Percentiles rank a stretch among this genome's conserved stretches.
phyloP scores from a whole-genome alignment of 345 rosid species.

The Pistacia vera region DNA sequence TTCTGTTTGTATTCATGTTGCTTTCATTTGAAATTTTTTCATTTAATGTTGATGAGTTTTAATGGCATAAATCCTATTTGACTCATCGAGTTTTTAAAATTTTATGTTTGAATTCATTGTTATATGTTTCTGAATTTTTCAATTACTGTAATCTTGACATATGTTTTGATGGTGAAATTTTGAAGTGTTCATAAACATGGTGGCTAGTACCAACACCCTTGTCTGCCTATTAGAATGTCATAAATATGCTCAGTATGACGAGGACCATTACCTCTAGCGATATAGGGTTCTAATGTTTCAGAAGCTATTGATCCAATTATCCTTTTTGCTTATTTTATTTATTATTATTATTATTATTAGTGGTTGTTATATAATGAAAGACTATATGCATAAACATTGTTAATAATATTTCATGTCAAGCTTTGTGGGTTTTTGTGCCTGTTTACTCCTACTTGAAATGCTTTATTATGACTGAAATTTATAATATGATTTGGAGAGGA shows the following conservation, averaged over 20 bases:
- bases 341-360: background rate
- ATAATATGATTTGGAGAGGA: background rate
- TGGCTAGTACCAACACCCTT: background rate
- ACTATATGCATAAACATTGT: background rate
- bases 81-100: background rate
- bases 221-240: background rate
- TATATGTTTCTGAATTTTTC: background rate
- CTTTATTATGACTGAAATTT: background rate
- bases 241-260: background rate
- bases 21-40: background rate
- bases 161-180: background rate
- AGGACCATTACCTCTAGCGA: background rate
- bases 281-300: background rate
- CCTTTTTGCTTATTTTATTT: background rate
- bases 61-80: background rate
- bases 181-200: background rate
- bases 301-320: background rate
- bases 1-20: background rate
- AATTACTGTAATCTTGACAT: background rate
- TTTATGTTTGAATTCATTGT: background rate
- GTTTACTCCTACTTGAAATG: background rate
- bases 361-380: background rate
- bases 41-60: background rate
- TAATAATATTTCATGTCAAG: background rate
- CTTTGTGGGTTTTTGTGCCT: background rate